A percentile compares a stretch with the other conserved stretches of the same genome.
phyloP scores from a whole-genome alignment of 805 yeast genomes.

The Babjeviella inositovora region DNA sequence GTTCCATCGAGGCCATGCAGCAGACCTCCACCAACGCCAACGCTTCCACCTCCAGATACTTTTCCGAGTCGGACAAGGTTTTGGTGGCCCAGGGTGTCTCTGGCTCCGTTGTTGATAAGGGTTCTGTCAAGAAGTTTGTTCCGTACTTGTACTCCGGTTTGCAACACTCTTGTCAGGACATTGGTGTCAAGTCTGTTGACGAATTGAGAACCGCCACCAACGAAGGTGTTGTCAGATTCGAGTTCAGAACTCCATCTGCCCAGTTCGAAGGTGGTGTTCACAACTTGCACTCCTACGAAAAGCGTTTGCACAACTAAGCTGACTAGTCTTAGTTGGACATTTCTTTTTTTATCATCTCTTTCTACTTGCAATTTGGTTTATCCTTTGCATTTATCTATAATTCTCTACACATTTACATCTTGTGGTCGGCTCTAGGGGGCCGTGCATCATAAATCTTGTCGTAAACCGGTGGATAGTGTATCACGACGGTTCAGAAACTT shows the following conservation, averaged over 20 bases:
- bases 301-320: slow-evolving; percentile 76
- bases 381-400: too few species aligned
- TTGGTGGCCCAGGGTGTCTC: slow-evolving; percentile 98
- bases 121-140: slow-evolving; percentile 82
- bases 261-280: slow-evolving; percentile 98
- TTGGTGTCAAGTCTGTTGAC: slow-evolving; percentile 61
- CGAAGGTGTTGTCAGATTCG: slow-evolving; percentile 72
- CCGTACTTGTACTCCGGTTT: slow-evolving; percentile 92
- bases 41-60: slow-evolving; percentile 96
- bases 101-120: slow-evolving; percentile 94
- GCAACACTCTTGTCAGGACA: slow-evolving; percentile 98
- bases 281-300: slow-evolving; percentile 92
- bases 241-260: slow-evolving; percentile 96
- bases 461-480: slow-evolving; percentile 2
- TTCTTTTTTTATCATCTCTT: slow-evolving; percentile 1
- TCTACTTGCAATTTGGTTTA: too few species aligned
- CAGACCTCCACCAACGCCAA: slow-evolving; percentile 75
- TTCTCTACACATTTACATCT: slow-evolving; percentile 1
- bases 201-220: slow-evolving; percentile 51
- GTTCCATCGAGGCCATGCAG: slow-evolving; percentile 98
- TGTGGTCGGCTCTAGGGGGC: not conserved
- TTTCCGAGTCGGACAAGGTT: slow-evolving; percentile 89
- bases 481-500: too few species aligned
- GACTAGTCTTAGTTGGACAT: not conserved
- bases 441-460: slow-evolving; percentile 1